Conservation (phyloP, 2,329 filamentous ascomycete species). For the Talaromyces verruculosus region DNA sequence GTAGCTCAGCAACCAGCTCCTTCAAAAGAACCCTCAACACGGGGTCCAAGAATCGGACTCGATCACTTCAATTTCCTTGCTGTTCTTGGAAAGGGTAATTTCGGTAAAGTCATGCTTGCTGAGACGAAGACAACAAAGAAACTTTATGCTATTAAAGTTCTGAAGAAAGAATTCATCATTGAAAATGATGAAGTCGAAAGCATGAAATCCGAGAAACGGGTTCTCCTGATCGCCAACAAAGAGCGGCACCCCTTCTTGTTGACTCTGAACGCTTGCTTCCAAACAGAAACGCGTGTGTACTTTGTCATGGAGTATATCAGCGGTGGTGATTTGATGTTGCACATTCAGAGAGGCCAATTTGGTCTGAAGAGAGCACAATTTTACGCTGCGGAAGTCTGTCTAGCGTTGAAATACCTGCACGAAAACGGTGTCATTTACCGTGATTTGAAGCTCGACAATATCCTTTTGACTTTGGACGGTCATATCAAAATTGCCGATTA, state of each 20-base stretch:
- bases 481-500: slow-evolving; percentile 99
- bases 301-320: slow-evolving; percentile 99
- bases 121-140: slow-evolving; percentile 92
- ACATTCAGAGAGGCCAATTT: slow-evolving; percentile 96
- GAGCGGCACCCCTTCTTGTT: slow-evolving; percentile 94
- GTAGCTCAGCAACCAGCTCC: slow-evolving; percentile 20
- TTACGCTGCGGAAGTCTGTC: slow-evolving; percentile 94
- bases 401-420: slow-evolving; percentile 98
- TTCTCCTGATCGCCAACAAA: slow-evolving; percentile 95
- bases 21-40: slow-evolving; percentile 33
- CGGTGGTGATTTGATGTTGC: slow-evolving; percentile 97
- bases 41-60: slow-evolving; percentile 73
- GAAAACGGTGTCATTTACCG: slow-evolving; percentile 98
- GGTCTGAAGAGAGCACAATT: slow-evolving; percentile 97
- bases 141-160: slow-evolving; percentile 95
- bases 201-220: slow-evolving; percentile 93
- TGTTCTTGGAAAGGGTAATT: slow-evolving; percentile 97
- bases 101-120: slow-evolving; percentile 98
- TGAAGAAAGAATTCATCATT: slow-evolving; percentile 99
- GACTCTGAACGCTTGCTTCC: slow-evolving; percentile 95
- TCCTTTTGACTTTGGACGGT: slow-evolving; percentile 87
- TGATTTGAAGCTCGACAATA: slow-evolving; percentile 80
- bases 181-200: slow-evolving; percentile 99
- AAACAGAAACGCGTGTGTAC: slow-evolving; percentile 96
- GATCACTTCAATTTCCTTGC: slow-evolving; percentile 99